Conservation (phyloP, 495 filamentous ascomycete species). For the Podospora sp. region DNA sequence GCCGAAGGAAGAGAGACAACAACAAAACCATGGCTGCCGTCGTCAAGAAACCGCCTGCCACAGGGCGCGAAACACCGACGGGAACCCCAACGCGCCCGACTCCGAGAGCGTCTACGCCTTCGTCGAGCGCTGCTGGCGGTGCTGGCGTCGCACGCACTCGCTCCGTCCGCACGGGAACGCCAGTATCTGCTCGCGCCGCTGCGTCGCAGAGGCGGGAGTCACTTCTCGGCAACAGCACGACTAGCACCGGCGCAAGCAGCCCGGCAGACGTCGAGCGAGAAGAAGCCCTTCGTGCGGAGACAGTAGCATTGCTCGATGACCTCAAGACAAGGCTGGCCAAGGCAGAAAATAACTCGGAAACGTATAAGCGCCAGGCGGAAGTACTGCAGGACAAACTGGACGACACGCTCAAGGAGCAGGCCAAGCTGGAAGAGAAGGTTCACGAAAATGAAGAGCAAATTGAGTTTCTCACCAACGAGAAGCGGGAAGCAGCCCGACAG, state of each 20-base stretch:
- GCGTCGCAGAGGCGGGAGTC: conserved; percentile 63
- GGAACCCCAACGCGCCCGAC: conserved; percentile 36
- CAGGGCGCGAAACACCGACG: conserved; percentile 43
- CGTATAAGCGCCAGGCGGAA: conserved; percentile 80
- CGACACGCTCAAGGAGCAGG: conserved; percentile 80
- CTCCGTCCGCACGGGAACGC: conserved; percentile 57
- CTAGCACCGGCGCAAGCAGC: conserved; percentile 47
- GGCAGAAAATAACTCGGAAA: conserved; percentile 76
- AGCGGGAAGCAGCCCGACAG: conserved; percentile 74
- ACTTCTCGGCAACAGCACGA: conserved; percentile 60
- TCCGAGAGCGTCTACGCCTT: conserved; percentile 42
- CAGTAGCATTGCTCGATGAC: conserved; percentile 80
- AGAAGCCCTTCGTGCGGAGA: conserved; percentile 62
- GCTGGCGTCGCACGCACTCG: conserved; percentile 48
- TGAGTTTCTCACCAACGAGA: conserved; percentile 76
- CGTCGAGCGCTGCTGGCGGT: conserved; percentile 33
- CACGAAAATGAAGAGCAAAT: conserved; percentile 83
- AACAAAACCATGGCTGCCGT: conserved; percentile 40
- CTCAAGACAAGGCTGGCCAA: conserved; percentile 77
- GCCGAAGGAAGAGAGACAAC: conserved; percentile 8
- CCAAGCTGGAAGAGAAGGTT: conserved; percentile 77
- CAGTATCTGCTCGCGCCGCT: conserved; percentile 70
- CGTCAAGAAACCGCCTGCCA: conserved; percentile 47
- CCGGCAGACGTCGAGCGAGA: conserved; percentile 55
- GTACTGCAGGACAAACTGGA: conserved; percentile 85